A percentile compares a stretch with the other conserved stretches of the same genome.
These are phyloP conservation scores for Vitis rotundifolia DNA, from an alignment of 164 flowering plant species.

Conservation along the genomic window DNA sequence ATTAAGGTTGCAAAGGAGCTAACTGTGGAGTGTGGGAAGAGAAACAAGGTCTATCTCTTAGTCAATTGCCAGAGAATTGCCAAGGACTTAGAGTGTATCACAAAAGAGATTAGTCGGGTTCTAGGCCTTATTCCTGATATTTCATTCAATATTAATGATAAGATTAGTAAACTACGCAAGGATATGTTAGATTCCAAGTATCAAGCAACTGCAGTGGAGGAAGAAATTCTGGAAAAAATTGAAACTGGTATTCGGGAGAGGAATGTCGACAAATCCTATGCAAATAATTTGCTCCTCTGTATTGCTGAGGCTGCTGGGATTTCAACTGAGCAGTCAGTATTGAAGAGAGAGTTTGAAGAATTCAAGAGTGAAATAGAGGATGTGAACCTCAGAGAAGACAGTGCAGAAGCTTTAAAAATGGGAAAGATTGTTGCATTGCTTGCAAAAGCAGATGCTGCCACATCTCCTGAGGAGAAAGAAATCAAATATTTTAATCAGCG, in stretches of 20 bases:
- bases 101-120: slow-evolving; percentile 13
- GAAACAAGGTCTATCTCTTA: slow-evolving; percentile 13
- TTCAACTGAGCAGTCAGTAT: slow-evolving; percentile 1
- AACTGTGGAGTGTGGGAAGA: slow-evolving; percentile 1
- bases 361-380: slow-evolving; percentile 13
- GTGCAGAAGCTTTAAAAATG: slow-evolving; percentile 7
- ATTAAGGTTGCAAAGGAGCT: slow-evolving; percentile 7
- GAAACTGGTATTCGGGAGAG: slow-evolving; percentile 9
- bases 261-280: slow-evolving; percentile 4
- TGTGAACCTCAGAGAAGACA: slow-evolving; percentile 8
- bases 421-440: slow-evolving; percentile 9
- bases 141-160: background rate
- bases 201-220: slow-evolving; percentile 5
- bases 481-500: slow-evolving; percentile 45
- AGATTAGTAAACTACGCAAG: background rate
- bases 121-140: slow-evolving; percentile 12
- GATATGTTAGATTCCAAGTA: slow-evolving; percentile 11
- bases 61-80: slow-evolving; percentile 7
- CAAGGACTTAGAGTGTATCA: slow-evolving; percentile 3
- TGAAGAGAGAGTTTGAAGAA: slow-evolving; percentile 12
- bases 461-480: slow-evolving; percentile 47
- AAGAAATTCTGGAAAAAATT: slow-evolving; percentile 13
- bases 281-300: slow-evolving; percentile 3
- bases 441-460: slow-evolving; percentile 8
- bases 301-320: slow-evolving; percentile 8